Conservation (phyloP, 2,329 filamentous ascomycete species). For the Coleophoma cylindrospora region DNA sequence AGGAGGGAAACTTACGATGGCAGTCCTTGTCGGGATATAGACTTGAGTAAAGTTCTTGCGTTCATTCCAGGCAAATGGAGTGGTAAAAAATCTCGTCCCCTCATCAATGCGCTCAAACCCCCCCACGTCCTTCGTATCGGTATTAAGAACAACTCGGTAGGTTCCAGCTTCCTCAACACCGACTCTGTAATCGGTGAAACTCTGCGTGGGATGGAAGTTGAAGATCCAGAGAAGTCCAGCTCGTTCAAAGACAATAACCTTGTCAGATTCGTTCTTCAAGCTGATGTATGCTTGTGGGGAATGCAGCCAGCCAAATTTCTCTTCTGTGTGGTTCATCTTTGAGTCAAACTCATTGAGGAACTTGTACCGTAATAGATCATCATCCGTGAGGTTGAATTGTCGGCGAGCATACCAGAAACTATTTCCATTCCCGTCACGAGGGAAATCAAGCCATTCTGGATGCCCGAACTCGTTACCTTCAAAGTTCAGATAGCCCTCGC, state of each 20-base stretch:
- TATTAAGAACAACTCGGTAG: slow-evolving; percentile 81
- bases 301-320: slow-evolving; percentile 87
- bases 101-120: slow-evolving; percentile 75
- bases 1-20: slow-evolving; percentile 56
- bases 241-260: slow-evolving; percentile 92
- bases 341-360: slow-evolving; percentile 93
- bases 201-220: slow-evolving; percentile 85
- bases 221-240: slow-evolving; percentile 89
- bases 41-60: slow-evolving; percentile 88
- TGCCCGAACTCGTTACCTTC: slow-evolving; percentile 99
- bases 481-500: slow-evolving; percentile 97
- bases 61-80: slow-evolving; percentile 83
- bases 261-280: slow-evolving; percentile 89
- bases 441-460: slow-evolving; percentile 98
- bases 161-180: slow-evolving; percentile 81
- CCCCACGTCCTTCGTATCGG: slow-evolving; percentile 72
- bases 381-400: slow-evolving; percentile 89
- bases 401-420: slow-evolving; percentile 93
- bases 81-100: slow-evolving; percentile 87
- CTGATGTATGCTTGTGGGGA: slow-evolving; percentile 84
- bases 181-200: slow-evolving; percentile 88
- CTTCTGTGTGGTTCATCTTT: slow-evolving; percentile 83
- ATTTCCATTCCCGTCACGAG: slow-evolving; percentile 85
- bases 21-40: slow-evolving; percentile 81
- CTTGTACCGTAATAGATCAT: slow-evolving; percentile 77